These are phyloP conservation scores for Artemisia argyi DNA, from an alignment of 129 eudicot species.

Conservation along the genomic window DNA sequence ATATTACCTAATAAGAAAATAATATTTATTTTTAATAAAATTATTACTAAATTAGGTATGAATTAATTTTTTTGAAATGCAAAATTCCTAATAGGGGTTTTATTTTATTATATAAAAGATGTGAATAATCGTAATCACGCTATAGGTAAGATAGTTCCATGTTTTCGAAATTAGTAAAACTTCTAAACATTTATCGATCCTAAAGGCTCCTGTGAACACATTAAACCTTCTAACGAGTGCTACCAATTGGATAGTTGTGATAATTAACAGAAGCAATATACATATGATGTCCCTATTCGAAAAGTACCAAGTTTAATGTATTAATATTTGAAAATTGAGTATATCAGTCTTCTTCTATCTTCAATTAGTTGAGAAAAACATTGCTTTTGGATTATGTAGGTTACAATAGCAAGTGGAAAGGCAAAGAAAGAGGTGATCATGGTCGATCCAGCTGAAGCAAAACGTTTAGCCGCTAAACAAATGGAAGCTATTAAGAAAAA, in stretches of 20 bases:
- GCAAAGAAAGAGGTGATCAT: constrained; percentile 61
- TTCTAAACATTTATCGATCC: constrained; percentile 5
- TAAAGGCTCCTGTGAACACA: not conserved
- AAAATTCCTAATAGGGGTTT: too few species aligned
- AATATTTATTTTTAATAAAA: too few species aligned
- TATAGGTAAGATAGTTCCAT: too few species aligned
- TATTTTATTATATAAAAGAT: too few species aligned
- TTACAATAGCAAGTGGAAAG: constrained; percentile 55
- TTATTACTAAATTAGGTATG: too few species aligned
- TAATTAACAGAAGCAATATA: constrained; percentile 2
- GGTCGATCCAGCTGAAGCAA: constrained; percentile 98
- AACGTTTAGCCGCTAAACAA: constrained; percentile 86
- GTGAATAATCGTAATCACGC: not conserved
- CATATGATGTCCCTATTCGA: not conserved
- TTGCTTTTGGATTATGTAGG: constrained; percentile 35
- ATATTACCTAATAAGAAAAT: too few species aligned
- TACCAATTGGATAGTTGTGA: not conserved
- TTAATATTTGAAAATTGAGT: not conserved
- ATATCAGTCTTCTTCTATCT: not conserved
- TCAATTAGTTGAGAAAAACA: not conserved
- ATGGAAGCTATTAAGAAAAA: constrained; percentile 76
- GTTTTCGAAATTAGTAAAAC: constrained; percentile 5
- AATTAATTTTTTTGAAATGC: too few species aligned
- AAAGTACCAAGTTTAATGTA: not conserved
- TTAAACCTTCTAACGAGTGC: constrained; percentile 9